Conservation (phyloP, 2,329 filamentous ascomycete genomes). For the Claviceps cyperi region DNA sequence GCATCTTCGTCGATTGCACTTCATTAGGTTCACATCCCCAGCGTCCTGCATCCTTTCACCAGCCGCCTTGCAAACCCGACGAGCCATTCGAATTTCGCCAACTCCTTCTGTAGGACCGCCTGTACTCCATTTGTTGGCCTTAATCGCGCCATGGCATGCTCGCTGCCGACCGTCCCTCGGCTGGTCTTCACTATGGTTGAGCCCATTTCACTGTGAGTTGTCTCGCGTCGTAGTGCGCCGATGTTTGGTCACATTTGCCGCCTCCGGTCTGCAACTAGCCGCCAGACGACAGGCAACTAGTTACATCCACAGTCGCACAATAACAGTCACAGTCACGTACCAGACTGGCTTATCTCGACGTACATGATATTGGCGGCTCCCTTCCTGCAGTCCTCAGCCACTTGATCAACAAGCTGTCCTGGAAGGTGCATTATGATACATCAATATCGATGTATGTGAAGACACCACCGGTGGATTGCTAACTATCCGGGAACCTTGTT, state of each 20-base stretch:
- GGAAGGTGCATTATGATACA: not conserved
- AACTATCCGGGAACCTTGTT: constrained; percentile 3
- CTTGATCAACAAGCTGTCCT: not conserved
- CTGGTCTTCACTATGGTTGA: constrained; percentile 54
- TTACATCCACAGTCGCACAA: not conserved
- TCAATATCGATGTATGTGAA: not conserved
- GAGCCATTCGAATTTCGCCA: not conserved
- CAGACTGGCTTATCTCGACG: not conserved
- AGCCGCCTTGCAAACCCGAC: not conserved
- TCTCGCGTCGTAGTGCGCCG: not conserved
- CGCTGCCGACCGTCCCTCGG: constrained; percentile 48
- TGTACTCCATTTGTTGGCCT: not conserved
- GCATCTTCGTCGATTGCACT: not conserved
- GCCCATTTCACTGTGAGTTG: constrained; percentile 49
- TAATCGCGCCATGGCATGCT: constrained; percentile 36
- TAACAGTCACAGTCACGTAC: not conserved
- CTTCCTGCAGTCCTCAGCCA: not conserved
- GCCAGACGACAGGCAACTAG: too few species aligned
- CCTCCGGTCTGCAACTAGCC: not conserved
- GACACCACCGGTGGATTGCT: constrained; percentile 5
- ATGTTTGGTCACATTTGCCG: constrained; percentile 1
- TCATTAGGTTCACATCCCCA: not conserved
- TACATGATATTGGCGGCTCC: not conserved
- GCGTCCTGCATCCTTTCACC: not conserved
- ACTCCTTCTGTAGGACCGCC: not conserved